phyloP scores from a whole-genome alignment of 345 rosid genomes.

The Pistacia integerrima region DNA sequence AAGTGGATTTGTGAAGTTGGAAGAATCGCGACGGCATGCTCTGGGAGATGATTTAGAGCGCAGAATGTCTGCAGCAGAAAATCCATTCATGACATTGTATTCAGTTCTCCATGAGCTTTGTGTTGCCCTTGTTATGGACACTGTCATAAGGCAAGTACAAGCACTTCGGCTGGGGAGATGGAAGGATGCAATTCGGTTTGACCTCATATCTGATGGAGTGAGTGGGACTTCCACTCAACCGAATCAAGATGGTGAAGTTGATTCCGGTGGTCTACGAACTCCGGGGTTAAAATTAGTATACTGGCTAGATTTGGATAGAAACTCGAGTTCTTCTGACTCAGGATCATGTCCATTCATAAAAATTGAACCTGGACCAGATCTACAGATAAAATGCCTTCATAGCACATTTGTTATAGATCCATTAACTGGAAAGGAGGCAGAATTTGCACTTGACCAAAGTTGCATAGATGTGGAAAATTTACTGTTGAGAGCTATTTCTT shows the following conservation, averaged over 20 bases:
- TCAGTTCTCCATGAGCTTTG: constrained; percentile 91
- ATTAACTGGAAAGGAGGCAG: constrained; percentile 75
- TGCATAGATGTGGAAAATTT: constrained; percentile 91
- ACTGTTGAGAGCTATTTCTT: constrained; percentile 83
- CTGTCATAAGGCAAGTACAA: constrained; percentile 92
- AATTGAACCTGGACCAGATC: constrained; percentile 89
- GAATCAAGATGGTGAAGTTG: constrained; percentile 85
- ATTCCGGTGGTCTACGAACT: constrained; percentile 66
- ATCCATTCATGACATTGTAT: constrained; percentile 75
- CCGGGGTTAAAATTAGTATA: constrained; percentile 90
- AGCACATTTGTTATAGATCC: constrained; percentile 89
- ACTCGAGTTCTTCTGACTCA: constrained; percentile 43
- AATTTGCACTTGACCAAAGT: constrained; percentile 74
- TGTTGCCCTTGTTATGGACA: constrained; percentile 89
- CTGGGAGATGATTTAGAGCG: constrained; percentile 99
- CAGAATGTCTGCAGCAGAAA: constrained; percentile 86
- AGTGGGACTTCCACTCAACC: constrained; percentile 47
- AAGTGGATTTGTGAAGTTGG: constrained; percentile 74
- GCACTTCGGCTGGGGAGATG: constrained; percentile 88
- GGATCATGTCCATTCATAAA: constrained; percentile 68
- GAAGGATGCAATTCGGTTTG: constrained; percentile 94
- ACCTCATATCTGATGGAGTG: constrained; percentile 67
- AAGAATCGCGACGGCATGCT: constrained; percentile 66
- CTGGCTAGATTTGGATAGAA: constrained; percentile 85
- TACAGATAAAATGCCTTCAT: constrained; percentile 75